Conservation (phyloP, 768 basidiomycete species). For the Peribolospora baueri region DNA sequence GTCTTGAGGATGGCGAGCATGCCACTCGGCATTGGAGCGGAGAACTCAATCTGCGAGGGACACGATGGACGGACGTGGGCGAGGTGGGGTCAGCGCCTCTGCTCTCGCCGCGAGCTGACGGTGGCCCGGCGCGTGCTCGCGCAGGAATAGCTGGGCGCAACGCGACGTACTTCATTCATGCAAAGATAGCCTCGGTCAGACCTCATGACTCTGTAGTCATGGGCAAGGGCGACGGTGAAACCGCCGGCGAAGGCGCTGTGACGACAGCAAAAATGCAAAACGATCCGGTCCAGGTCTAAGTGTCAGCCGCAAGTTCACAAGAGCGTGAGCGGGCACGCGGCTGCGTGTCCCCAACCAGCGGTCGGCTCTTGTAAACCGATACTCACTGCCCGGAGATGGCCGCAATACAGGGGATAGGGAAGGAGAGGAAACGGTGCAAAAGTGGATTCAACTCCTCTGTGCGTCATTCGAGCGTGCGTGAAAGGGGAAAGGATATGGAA, state of each 20-base stretch:
- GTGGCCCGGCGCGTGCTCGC: neutral
- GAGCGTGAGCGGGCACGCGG: no score
- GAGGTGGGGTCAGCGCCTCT: neutral
- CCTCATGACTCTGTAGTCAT: constrained; percentile 75
- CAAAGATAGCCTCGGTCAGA: constrained; percentile 65
- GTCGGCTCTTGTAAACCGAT: no score
- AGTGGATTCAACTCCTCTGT: constrained; percentile 4
- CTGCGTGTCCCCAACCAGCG: no score
- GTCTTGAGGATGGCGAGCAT: constrained; percentile 38
- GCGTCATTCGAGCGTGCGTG: no score
- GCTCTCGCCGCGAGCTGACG: neutral
- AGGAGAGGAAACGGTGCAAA: constrained; percentile 7
- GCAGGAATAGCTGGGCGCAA: neutral
- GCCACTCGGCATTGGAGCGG: constrained; percentile 50
- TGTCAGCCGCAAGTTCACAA: neutral
- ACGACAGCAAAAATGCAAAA: neutral
- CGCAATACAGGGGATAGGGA: constrained; percentile 10
- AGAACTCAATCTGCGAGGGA: constrained; percentile 35
- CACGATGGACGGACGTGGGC: constrained; percentile 20
- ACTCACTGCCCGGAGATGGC: no score
- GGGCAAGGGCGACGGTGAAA: constrained; percentile 50
- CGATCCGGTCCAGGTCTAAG: neutral
- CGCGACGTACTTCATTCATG: constrained; percentile 54
- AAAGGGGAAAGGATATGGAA: no score
- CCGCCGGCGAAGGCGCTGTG: constrained; percentile 60